Evolutionary conservation across 2,329 filamentous ascomycete species (phyloP).

Genomic region (Alternaria longipes): DNA sequence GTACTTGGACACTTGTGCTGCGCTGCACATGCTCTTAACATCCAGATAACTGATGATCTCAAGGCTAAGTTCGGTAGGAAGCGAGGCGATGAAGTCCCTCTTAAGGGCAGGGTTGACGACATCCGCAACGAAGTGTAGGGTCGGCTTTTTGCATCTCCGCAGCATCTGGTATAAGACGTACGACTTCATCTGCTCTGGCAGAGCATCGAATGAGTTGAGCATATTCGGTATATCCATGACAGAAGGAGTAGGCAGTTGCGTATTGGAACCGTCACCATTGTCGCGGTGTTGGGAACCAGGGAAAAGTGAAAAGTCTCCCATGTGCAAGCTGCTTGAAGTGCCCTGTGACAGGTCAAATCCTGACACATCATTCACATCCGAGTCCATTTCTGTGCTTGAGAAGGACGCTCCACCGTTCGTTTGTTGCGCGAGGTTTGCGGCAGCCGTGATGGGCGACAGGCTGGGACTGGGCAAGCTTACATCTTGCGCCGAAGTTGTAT

Average conservation of each 20-base stretch:
- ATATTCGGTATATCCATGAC: slow-evolving; percentile 85
- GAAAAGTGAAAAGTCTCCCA: slow-evolving; percentile 27
- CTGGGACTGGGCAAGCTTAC: slow-evolving; percentile 94
- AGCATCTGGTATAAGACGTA: slow-evolving; percentile 98
- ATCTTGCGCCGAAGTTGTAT: slow-evolving; percentile 80
- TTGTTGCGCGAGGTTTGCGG: slow-evolving; percentile 65
- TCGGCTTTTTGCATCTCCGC: slow-evolving; percentile 85
- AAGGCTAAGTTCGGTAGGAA: slow-evolving; percentile 86
- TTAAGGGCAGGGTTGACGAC: slow-evolving; percentile 94
- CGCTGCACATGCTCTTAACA: slow-evolving; percentile 83
- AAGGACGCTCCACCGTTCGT: slow-evolving; percentile 40
- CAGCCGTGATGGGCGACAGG: slow-evolving; percentile 86
- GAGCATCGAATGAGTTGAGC: slow-evolving; percentile 87
- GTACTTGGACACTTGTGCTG: slow-evolving; percentile 91
- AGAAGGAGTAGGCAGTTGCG: slow-evolving; percentile 50
- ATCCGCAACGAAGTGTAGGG: slow-evolving; percentile 86
- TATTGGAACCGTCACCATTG: slow-evolving; percentile 37
- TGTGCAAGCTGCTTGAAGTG: slow-evolving; percentile 21
- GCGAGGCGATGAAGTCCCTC: slow-evolving; percentile 85
- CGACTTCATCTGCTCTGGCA: slow-evolving; percentile 90
- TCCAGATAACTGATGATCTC: slow-evolving; percentile 90
- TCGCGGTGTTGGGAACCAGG: slow-evolving; percentile 25
- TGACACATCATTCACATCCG: slow-evolving; percentile 48
- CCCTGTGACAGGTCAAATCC: slow-evolving; percentile 47
- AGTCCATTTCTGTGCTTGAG: slow-evolving; percentile 39